phyloP scores from a whole-genome alignment of 495 filamentous ascomycete genomes.

The Penicillium diatomitis region DNA sequence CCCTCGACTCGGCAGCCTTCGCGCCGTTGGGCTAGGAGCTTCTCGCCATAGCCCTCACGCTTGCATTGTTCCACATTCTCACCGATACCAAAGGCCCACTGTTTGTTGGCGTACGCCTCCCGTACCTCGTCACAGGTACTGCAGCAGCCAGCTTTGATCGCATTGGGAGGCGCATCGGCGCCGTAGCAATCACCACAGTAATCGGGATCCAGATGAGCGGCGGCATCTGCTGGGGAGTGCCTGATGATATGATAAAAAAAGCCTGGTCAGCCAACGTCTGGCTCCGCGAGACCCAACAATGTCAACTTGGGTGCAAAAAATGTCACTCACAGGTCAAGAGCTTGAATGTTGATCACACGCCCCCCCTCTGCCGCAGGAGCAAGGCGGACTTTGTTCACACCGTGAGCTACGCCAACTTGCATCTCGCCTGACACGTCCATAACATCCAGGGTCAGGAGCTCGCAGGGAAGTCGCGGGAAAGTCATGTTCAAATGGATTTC shows the following conservation, averaged over 20 bases:
- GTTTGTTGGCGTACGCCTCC: slow-evolving; percentile 79
- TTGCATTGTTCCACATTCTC: slow-evolving; percentile 92
- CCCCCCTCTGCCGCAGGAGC: slow-evolving; percentile 63
- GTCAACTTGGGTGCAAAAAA: background rate
- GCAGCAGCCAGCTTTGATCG: slow-evolving; percentile 74
- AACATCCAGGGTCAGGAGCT: slow-evolving; percentile 91
- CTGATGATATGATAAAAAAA: slow-evolving; percentile 26
- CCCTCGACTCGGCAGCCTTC: slow-evolving; percentile 97
- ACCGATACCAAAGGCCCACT: slow-evolving; percentile 89
- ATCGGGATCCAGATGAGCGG: slow-evolving; percentile 75
- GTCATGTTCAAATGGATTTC: slow-evolving; percentile 98
- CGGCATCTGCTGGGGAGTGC: slow-evolving; percentile 52
- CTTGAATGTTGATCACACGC: slow-evolving; percentile 62
- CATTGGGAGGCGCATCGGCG: slow-evolving; percentile 59
- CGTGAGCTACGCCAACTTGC: slow-evolving; percentile 86
- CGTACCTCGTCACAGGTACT: slow-evolving; percentile 95
- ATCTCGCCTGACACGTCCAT: slow-evolving; percentile 98
- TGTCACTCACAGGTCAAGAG: slow-evolving; percentile 59
- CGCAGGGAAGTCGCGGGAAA: slow-evolving; percentile 89
- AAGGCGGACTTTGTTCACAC: slow-evolving; percentile 81
- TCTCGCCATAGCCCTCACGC: slow-evolving; percentile 84
- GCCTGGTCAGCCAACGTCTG: background rate
- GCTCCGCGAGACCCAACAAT: too few relatives aligned
- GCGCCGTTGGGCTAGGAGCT: slow-evolving; percentile 71
- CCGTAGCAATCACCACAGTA: slow-evolving; percentile 96